Base-by-base conservation (phyloP, 441 rosid species). In the Viola pubescens region DNA sequence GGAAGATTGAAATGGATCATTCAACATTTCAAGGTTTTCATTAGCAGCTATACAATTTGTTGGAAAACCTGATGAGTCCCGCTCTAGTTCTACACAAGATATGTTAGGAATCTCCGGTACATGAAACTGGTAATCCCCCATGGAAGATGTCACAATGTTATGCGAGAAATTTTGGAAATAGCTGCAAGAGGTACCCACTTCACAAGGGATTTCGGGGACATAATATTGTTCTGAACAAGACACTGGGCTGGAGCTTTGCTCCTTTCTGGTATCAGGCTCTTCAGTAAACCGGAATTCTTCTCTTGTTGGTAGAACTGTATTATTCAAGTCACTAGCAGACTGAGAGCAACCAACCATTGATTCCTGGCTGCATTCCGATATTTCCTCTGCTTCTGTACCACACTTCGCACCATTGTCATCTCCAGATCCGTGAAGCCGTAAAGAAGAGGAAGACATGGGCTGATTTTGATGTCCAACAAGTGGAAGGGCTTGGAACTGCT, bases 331-430 rank as follows among this genome's bases (percentile, higher is more conserved):
- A 75, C 69, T 74, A 37, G 82, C 75, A 75, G 96, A 80, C 68
- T 76, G 89, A 60, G 96, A 82, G 68, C 77, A 82, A 54, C 81
- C 82, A 52, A 76, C 73, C 59, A 68, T 70, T 9, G 96, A 84
- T 52, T 82, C 91, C 70, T 85, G 99, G 77, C 95, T 88, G 79
- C 96, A 88, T 73, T 88, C 99, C 68, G 99, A 94, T 70, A 79
- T 82, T 61, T 83, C 89, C 66, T 86, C 95, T 61, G 80, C 77
- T 67, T 82, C 96, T 41, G 65, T 54, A 63, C 73, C 85, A 67
- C 79, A 69, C 72, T 71, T 83, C 14, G 64, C 66, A 70, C 72
- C 73, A 71, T 80, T 75, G 56, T 86, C 94, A 73, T 87, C 96
- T 71, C 81, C 88, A 77, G 79, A 81, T 67, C 72, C 73, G 58